Evolutionary conservation across 2,329 filamentous ascomycete genomes (phyloP), one percentile per base, ranked within the genome.

Genomic region (Furcasterigmium sp.): DNA sequence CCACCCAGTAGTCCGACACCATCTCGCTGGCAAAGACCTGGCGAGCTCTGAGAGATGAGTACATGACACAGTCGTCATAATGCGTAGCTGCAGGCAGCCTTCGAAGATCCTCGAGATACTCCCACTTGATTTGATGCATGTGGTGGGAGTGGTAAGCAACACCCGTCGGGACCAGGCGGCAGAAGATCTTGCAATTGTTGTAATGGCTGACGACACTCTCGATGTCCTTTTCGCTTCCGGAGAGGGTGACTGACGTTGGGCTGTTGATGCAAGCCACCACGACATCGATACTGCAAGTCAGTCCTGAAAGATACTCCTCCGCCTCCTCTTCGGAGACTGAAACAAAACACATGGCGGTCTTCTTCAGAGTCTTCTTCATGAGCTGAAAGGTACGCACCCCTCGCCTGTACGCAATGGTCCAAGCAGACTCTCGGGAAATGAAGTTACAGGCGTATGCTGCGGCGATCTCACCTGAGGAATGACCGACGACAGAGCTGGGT

Each of bases 391-490:
- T 61, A 36, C 55, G 57, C 15, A 62, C 47, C 3, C 69, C 70
- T 10, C 70, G 65, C 18, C 62, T 58, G 46, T 68, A 72, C 3
- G 69, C 63, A 25, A 69, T 57, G 37, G 62, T 54, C 64, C 67
- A 70, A 5, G 69, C 69, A 6, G 55, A 54, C 38, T 64, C 53
- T 17, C 56, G 54, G 3, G 59, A 56, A 17, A 73, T 54, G 14
- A 58, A 56, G 0, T 59, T 63, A 1, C 55, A 56, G 8, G 69
- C 65, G 42, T 65, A 69, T 1, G 70, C 68, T 7, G 69, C 70
- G 1, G 68, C 69, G 25, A 73, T 65, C 42, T 73, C 70, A 3
- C 70, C 70, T 1, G 69, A 72, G 1, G 69, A 72, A 47, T 73
- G 70, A 1, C 70, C 69, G 8, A 72, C 55, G 4, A 70, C 64